Evolutionary conservation across 345 rosid species (phyloP), one percentile per base, ranked within the genome.

Genomic region (Brassica carinata): DNA sequence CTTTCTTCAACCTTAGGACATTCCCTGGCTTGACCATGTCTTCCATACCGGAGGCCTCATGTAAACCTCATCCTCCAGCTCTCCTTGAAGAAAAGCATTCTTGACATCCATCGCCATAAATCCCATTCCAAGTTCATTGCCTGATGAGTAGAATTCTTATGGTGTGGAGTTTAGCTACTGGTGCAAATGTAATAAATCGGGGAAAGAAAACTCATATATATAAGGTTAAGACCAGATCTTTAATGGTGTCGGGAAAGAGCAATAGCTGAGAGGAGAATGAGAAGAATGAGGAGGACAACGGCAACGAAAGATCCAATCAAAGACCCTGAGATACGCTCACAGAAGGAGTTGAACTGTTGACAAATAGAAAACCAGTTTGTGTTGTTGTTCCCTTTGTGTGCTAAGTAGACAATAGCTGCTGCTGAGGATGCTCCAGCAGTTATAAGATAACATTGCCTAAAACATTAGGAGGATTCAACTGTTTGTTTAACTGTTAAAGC

Each of bases 311-410:
- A 92, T 64, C 98, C 97, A 26, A 91, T 86, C 78, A 94, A 77
- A 45, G 91, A 89, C 6, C 92, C 92, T 0, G 96, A 92, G 69
- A 79, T 84, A 64, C 94, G 94, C 82, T 89, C 83, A 66, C 97
- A 94, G 84, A 94, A 91, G 14, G 97, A 88, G 71, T 89, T 87
- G 83, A 86, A 91, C 48, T 94, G 97, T 80, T 86, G 90, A 84
- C 94, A 90, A 72, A 94, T 78, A 31, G 94, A 80, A 73, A 87
- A 81, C 97, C 98, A 92, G 85, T 91, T 92, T 64, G 89, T 77
- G 73, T 26, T 88, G 0, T 72, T 30, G 77, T 94, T 94, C 78
- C 97, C 98, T 5, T 80, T 83, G 82, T 91, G 97, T 72, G 97
- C 94, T 58, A 92, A 80, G 85, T 90, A 90, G 34, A 91, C 91